Base-by-base conservation (phyloP, 371 early-diverging fungal species). In the Nosema bombycis region DNA sequence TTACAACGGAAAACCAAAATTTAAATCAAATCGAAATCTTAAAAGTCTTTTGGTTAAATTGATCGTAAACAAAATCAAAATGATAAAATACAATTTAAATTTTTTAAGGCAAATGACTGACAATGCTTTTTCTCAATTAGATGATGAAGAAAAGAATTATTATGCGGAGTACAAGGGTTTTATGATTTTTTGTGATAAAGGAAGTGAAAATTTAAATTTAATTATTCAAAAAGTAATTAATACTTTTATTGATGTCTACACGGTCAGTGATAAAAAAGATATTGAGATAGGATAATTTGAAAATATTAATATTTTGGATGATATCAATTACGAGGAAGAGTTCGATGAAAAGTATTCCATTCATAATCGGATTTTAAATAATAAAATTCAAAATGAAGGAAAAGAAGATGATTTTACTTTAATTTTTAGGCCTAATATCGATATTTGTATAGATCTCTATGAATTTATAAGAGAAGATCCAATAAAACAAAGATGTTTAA, bases 271-370 rank as follows among this genome's bases (percentile, higher is more conserved):
- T 15, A 66, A 57, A 46, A 75, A 55, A 61, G 38, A 37, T 26
- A 26, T 65, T 54, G 54, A 58, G 36, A 54, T 37, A 32, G 70
- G 37, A 60, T 21, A 64, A 37, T 75, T 75, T 32, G n/a, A 55
- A 54, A 64, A 57, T 0, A 64, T 62, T 26, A 64, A 75, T 66
- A 38, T 75, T 57, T 29, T 65, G 15, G 75, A 67, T 23, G 36
- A 67, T 34, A 70, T 75, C 0, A 66, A 75, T 28, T 75, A 75
- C 30, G 55, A 30, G 12, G 65, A 58, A 34, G 66, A 62, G 54
- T 75, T 67, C 60, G 75, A 75, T 36, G 64, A 66, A 34, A 75
- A 75, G 32, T 75, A 75, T 65, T 33, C 60, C 14, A 75, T 75
- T 18, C 37, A 75, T 21, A 64, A 75, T 21, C 32, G 66, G 23